phyloP scores from a whole-genome alignment of 2,329 filamentous ascomycete genomes.

The Fusarium chuoi region DNA sequence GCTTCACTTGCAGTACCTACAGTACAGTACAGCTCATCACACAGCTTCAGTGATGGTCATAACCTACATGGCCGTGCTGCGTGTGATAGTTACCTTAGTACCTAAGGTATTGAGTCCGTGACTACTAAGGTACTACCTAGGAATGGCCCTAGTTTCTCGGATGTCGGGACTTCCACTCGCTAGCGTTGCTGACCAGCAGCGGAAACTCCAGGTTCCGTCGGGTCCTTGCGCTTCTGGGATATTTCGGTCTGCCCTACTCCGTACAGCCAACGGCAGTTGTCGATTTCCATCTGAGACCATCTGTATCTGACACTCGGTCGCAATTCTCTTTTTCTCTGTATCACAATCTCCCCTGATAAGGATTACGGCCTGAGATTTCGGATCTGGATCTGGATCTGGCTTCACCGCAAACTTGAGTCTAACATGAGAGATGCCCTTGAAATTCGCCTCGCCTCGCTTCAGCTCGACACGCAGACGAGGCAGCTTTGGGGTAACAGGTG shows the following conservation, averaged over 20 bases:
- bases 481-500: conserved; percentile 18
- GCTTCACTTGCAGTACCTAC: background rate
- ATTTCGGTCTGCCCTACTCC: conserved; percentile 11
- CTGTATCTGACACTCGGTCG: conserved; percentile 4
- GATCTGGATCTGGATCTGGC: background rate
- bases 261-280: conserved; percentile 22
- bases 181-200: conserved; percentile 38
- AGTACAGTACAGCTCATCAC: background rate
- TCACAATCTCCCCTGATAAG: conserved; percentile 2
- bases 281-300: conserved; percentile 20
- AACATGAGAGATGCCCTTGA: background rate
- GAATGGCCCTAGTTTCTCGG: conserved; percentile 38
- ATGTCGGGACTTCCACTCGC: conserved; percentile 39
- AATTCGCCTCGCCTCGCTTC: background rate
- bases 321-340: background rate
- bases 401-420: conserved; percentile 1
- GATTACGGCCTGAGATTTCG: background rate
- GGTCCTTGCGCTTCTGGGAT: conserved; percentile 20
- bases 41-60: background rate
- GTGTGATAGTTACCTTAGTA: background rate
- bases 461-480: conserved; percentile 15
- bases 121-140: background rate
- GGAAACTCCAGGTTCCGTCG: conserved; percentile 38
- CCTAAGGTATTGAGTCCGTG: background rate
- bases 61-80: background rate